Percentiles rank a stretch among this genome's conserved stretches.
These are phyloP conservation scores for Domatiomyces globalis DNA, from an alignment of 2,329 filamentous ascomycete species.

Conservation along the genomic window DNA sequence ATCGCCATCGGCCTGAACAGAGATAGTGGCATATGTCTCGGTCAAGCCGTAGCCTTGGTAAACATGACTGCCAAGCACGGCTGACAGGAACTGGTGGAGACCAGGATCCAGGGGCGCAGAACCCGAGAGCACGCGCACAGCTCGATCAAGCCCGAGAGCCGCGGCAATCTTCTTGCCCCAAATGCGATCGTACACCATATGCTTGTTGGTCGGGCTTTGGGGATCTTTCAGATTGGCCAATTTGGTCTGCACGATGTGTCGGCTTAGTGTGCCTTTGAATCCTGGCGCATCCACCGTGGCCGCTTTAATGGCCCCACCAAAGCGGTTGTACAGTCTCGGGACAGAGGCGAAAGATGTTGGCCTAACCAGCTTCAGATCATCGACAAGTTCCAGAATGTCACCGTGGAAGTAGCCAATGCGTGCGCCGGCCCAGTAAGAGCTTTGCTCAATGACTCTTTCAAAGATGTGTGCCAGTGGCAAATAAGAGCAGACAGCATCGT, in stretches of 20 bases:
- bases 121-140: conserved; percentile 64
- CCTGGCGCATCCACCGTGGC: conserved; percentile 67
- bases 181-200: conserved; percentile 47
- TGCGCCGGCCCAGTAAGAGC: conserved; percentile 55
- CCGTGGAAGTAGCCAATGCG: conserved; percentile 88
- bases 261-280: conserved; percentile 64
- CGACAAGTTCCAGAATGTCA: conserved; percentile 64
- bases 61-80: conserved; percentile 66
- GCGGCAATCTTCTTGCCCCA: conserved; percentile 78
- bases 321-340: conserved; percentile 80
- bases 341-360: conserved; percentile 79
- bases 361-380: conserved; percentile 76
- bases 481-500: conserved; percentile 67
- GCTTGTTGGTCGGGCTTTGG: conserved; percentile 44
- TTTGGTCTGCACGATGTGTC: conserved; percentile 68
- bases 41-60: conserved; percentile 86
- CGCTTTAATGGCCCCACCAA: conserved; percentile 67
- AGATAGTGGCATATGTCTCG: conserved; percentile 70
- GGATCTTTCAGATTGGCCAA: conserved; percentile 45
- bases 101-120: conserved; percentile 81
- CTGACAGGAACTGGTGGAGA: conserved; percentile 76
- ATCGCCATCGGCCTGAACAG: conserved; percentile 57
- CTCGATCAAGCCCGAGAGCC: conserved; percentile 67
- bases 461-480: conserved; percentile 91
- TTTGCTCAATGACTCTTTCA: conserved; percentile 69